These are phyloP conservation scores for Corrigiola litoralis DNA, from an alignment of 179 eudicot species.

Conservation along the genomic window DNA sequence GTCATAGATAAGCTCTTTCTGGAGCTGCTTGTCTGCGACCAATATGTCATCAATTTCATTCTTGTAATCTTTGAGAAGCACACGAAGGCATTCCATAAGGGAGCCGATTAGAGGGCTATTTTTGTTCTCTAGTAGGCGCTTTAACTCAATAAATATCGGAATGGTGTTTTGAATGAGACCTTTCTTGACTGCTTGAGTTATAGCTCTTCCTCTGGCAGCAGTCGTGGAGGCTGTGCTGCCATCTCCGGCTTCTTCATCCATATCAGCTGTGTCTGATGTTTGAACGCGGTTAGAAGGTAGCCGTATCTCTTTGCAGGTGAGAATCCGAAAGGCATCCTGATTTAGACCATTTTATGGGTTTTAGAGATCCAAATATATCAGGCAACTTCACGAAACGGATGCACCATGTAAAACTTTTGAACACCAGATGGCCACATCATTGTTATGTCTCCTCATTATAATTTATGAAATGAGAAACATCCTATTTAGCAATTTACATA, in stretches of 20 bases:
- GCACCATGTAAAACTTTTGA: background rate
- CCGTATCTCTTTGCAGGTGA: slow-evolving; percentile 85
- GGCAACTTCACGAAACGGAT: background rate
- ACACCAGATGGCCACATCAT: background rate
- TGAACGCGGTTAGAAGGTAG: slow-evolving; percentile 61
- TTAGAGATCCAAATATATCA: background rate
- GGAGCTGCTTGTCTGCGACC: slow-evolving; percentile 89
- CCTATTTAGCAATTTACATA: no score
- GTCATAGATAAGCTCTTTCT: slow-evolving; percentile 84
- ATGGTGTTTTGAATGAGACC: slow-evolving; percentile 85
- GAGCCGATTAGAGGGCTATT: slow-evolving; percentile 90
- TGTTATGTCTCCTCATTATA: no score
- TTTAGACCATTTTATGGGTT: background rate
- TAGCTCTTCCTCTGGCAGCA: slow-evolving; percentile 66
- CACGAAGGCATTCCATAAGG: slow-evolving; percentile 93
- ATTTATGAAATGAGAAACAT: no score
- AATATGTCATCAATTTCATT: slow-evolving; percentile 87
- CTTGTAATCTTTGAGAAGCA: slow-evolving; percentile 92
- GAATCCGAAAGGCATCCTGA: slow-evolving; percentile 85
- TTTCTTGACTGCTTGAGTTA: slow-evolving; percentile 85
- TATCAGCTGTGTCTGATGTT: slow-evolving; percentile 54
- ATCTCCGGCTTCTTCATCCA: slow-evolving; percentile 72
- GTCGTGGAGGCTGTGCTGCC: slow-evolving; percentile 35
- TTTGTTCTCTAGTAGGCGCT: slow-evolving; percentile 67
- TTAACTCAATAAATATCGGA: slow-evolving; percentile 90